A percentile compares a stretch with the other conserved stretches of the same genome.
These are phyloP conservation scores for Mortierella alpina DNA, from an alignment of 192 early-diverging fungal genomes.

Conservation along the genomic window DNA sequence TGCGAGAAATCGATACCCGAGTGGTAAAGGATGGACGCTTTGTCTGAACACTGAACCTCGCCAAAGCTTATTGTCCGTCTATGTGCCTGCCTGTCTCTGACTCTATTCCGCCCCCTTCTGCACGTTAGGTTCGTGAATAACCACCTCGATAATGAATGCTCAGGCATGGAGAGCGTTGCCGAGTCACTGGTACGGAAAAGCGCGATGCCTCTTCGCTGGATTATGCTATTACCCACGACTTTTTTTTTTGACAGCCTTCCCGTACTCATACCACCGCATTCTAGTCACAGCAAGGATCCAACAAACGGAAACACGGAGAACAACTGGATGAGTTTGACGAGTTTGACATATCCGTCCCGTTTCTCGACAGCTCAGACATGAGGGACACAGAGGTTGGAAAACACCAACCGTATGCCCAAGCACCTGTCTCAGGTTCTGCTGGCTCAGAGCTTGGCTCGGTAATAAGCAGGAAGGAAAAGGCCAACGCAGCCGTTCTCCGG, in stretches of 20 bases:
- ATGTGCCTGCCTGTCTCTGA: not conserved
- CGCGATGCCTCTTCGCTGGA: not conserved
- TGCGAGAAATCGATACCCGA: slow-evolving; percentile 54
- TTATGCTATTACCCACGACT: not conserved
- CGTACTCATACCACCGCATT: not conserved
- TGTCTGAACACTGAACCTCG: not conserved
- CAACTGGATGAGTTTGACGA: slow-evolving; percentile 18
- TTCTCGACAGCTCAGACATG: slow-evolving; percentile 5
- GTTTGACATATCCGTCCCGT: not conserved
- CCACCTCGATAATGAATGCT: slow-evolving; percentile 63
- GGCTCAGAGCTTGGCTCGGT: not conserved
- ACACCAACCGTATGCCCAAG: not conserved
- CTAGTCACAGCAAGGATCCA: slow-evolving; percentile 4
- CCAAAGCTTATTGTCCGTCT: not conserved
- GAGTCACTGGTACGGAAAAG: slow-evolving; percentile 14
- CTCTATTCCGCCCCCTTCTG: not conserved
- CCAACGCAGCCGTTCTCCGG: slow-evolving; percentile 28
- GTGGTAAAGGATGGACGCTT: slow-evolving; percentile 4
- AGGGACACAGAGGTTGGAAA: not conserved
- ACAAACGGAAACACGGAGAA: slow-evolving; percentile 36
- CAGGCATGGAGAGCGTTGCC: slow-evolving; percentile 24
- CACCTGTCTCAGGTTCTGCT: not conserved
- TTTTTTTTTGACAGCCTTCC: not conserved
- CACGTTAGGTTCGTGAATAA: slow-evolving; percentile 55
- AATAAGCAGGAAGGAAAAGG: slow-evolving; percentile 40